Base-by-base conservation (phyloP, 2,329 filamentous ascomycete species). In the Biscogniauxia sp. region DNA sequence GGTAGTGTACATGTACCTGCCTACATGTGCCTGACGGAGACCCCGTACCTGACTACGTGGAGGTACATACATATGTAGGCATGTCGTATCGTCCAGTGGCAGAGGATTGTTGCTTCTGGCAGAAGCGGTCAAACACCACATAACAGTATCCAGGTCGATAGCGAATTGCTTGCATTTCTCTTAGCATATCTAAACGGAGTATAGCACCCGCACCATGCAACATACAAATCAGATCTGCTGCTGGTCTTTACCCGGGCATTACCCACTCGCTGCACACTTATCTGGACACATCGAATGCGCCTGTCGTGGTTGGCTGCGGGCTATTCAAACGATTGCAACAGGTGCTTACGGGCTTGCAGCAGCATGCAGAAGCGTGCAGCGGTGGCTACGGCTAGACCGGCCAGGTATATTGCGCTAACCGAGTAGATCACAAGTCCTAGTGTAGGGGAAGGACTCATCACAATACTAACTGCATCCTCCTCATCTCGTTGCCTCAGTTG, bases 221-320 rank as follows among this genome's bases (percentile, higher is more conserved):
- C 57, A 45, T 54, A 54, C 49, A 59, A 25, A 9, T 41, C 58
- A 61, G 63, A 66, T 68, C 58, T 55, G 58, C 64, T 61, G 55
- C 57, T 62, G 51, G 19, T 23, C 54, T 69, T 69, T 67, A 68
- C 59, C 67, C 66, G 67, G 61, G 59, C 53, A 64, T 62, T 66
- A 64, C 62, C 67, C 65, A 68, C 63, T 65, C 61, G 57, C 66
- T 64, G 65, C 64, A 64, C 25, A 59, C 58, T 61, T 63, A 66
- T 69, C 67, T 64, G 62, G 61, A 62, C 61, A 52, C 60, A 45
- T 57, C 57, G 59, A 58, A 62, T 63, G 62, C 52, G 32, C 53
- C 28, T 15, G 20, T 52, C 57, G 59, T 64, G 62, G 64, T 69
- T 69, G 67, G 65, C 52, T 57, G 41, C 26, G 23, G 59, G 58